These are phyloP conservation scores for Phytophthora fragariae DNA, from an alignment of 352 stramenopile genomes.

Conservation along the genomic window DNA sequence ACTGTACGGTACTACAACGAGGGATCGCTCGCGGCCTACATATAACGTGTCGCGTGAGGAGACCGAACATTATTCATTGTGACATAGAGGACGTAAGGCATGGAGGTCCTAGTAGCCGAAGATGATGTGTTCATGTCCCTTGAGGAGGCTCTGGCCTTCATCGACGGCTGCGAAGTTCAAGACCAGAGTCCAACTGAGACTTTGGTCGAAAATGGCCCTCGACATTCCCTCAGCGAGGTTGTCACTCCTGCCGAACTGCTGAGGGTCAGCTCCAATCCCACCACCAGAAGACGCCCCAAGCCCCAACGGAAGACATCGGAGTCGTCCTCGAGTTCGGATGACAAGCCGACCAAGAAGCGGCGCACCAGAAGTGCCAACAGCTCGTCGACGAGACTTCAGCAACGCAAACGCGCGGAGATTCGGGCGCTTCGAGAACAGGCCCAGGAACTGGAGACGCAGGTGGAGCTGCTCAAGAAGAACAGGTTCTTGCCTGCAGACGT, in stretches of 20 bases:
- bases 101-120: constrained; percentile 34
- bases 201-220: neutral
- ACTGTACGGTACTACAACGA: neutral
- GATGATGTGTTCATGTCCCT: constrained; percentile 35
- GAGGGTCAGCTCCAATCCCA: neutral
- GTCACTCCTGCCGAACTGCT: constrained; percentile 1
- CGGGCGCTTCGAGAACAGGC: constrained; percentile 33
- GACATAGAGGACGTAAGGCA: constrained; percentile 7
- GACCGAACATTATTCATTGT: constrained; percentile 19
- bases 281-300: constrained; percentile 6
- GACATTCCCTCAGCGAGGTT: neutral
- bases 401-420: constrained; percentile 38
- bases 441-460: constrained; percentile 32
- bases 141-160: constrained; percentile 37
- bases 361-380: constrained; percentile 26
- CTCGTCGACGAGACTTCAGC: constrained; percentile 35
- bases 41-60: constrained; percentile 27
- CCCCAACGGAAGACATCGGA: constrained; percentile 2
- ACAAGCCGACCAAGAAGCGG: constrained; percentile 22
- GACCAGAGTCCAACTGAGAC: constrained; percentile 9
- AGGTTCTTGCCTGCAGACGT: constrained; percentile 20
- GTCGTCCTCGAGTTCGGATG: constrained; percentile 13
- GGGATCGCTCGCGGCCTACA: neutral
- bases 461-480: constrained; percentile 35
- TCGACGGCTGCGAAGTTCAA: constrained; percentile 25